Base-by-base conservation (phyloP, 768 basidiomycete genomes). In the Psilocybe cyanescens region DNA sequence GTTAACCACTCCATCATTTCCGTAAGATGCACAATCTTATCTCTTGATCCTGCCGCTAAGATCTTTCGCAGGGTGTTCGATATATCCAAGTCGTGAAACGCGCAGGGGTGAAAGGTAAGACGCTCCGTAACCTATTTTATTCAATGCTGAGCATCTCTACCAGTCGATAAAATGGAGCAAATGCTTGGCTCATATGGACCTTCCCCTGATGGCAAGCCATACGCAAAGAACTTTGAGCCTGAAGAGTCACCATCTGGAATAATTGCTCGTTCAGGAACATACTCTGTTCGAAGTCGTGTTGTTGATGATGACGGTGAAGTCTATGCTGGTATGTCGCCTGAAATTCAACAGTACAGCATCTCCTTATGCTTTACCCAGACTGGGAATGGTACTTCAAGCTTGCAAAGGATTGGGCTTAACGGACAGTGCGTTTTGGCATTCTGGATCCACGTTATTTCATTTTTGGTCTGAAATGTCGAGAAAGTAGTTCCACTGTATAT, bases 131-230 rank as follows among this genome's bases (percentile, higher is more conserved):
- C 54, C 8, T 44, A 33, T 5, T 59, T 53, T 1, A 4, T 16
- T 28, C 11, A n/a, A 49, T 35, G 17, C n/a, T 50, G 48, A 65
- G 54, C 55, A 47, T 59, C 57, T 49, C 58, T 55, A 31, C 9
- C 70, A 95, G 95, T 97, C 68, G 97, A 97, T 76, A 97, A 91
- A 74, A 73, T 93, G 68, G 94, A 96, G 71, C 85, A 91, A 67
- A 98, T 99, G 97, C 83, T 98, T 19, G 97, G 97, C 16, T 95
- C 94, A 3, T 97, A 95, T 72, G 91, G 93, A 2, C 92, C 94
- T 16, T 78, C 82, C 58, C 79, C 87, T n/a, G 67, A 79, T 2
- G 86, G 83, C 35, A 80, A 88, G 28, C 71, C 91, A 4, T 91
- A 95, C 70, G 76, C 69, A 66, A 94, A 94, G 76, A 83, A 89